Base-by-base conservation (phyloP, 1,284 basidiomycete genomes). In the Dichomitus squalens region DNA sequence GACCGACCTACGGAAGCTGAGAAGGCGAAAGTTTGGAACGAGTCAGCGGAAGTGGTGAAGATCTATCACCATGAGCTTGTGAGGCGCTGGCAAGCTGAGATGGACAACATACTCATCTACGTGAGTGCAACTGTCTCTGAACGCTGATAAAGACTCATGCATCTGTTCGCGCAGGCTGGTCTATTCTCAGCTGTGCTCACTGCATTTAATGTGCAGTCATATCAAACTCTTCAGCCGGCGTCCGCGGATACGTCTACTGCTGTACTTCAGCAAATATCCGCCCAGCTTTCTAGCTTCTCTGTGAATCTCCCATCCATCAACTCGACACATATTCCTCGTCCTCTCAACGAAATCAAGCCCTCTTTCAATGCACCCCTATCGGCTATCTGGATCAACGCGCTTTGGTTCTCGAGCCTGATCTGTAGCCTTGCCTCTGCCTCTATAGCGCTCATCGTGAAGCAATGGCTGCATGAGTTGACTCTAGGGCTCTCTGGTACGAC, bases 171-270 rank as follows among this genome's bases (percentile, higher is more conserved):
- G n/a, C n/a, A n/a, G n/a, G n/a, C n/a, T n/a, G 58, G 55, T 35
- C 49, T 63, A 25, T 59, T 63, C 55, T 63, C 61, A 0, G 58
- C 55, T 1, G 55, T 54, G 2, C 38, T 59, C 7, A 63, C 61
- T 5, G 57, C 61, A 4, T 63, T 63, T 50, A 63, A 57, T 21
- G 58, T 59, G 12, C 55, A 59, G 31, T 63, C 61, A 25, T 58
- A 59, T 40, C n/a, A n/a, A n/a, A n/a, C n/a, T n/a, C n/a, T n/a
- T n/a, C n/a, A n/a, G n/a, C n/a, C n/a, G n/a, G n/a, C n/a, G n/a
- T n/a, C n/a, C n/a, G n/a, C n/a, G n/a, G n/a, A n/a, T n/a, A n/a
- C n/a, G n/a, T n/a, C n/a, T n/a, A n/a, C n/a, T n/a, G 44, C 44
- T 14, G 27, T 59, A 3, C 39, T 63, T 4, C 55, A 55, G 9